These are phyloP conservation scores for Claviceps sp. DNA, from an alignment of 2,329 filamentous ascomycete genomes.

Conservation along the genomic window DNA sequence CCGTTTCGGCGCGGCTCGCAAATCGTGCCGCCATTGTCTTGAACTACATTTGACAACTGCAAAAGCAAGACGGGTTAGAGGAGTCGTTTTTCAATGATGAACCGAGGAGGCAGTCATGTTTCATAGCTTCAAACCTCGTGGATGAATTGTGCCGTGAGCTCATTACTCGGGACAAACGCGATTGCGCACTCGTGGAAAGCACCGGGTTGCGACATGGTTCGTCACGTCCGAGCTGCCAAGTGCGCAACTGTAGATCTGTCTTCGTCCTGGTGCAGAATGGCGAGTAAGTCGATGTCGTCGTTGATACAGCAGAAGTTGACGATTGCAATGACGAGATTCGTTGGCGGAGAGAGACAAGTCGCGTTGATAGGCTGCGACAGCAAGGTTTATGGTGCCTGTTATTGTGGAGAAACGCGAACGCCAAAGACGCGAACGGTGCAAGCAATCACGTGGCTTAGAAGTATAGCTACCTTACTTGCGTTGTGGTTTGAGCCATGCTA, in stretches of 20 bases:
- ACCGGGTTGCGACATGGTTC: slow-evolving; percentile 17
- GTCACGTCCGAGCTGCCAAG: neutral
- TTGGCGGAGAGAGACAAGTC: neutral
- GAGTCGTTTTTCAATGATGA: slow-evolving; percentile 1
- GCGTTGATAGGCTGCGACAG: neutral
- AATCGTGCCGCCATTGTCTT: slow-evolving; percentile 37
- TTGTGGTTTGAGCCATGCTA: accelerated
- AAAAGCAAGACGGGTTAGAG: neutral
- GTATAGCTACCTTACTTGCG: neutral
- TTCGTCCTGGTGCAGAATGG: neutral
- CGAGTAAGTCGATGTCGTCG: neutral
- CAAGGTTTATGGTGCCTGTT: neutral
- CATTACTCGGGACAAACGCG: slow-evolving; percentile 31
- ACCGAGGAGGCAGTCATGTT: too few relatives aligned
- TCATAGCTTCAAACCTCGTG: slow-evolving; percentile 21
- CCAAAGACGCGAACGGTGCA: slow-evolving; percentile 23
- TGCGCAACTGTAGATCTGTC: too few relatives aligned
- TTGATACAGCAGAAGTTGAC: neutral
- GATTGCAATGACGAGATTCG: neutral
- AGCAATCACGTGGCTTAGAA: slow-evolving; percentile 19
- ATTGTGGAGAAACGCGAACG: slow-evolving; percentile 5
- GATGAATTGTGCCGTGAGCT: slow-evolving; percentile 26
- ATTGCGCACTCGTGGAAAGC: slow-evolving; percentile 30
- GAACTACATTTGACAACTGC: slow-evolving; percentile 29
- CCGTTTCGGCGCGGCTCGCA: slow-evolving; percentile 34